A percentile compares a stretch with the other conserved stretches of the same genome.
These are phyloP conservation scores for Zymoseptoria pseudotritici DNA, from an alignment of 2,329 filamentous ascomycete genomes.

Conservation along the genomic window DNA sequence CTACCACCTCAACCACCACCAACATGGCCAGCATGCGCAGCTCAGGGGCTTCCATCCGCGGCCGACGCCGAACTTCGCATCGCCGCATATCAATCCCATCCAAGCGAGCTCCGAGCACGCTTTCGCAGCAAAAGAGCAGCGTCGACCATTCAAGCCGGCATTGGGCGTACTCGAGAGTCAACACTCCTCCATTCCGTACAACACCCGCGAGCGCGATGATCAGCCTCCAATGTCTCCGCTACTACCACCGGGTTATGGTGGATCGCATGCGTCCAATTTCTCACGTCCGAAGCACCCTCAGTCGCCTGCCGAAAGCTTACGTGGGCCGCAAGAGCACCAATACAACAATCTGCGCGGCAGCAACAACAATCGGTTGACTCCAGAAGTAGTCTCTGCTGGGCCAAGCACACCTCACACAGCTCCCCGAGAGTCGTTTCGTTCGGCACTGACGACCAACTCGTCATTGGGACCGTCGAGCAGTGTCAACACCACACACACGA, in stretches of 20 bases:
- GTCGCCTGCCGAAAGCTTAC: constrained; percentile 22
- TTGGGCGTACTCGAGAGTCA: constrained; percentile 21
- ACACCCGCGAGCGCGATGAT: constrained; percentile 1
- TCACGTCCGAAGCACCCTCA: constrained; percentile 12
- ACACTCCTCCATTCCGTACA: constrained; percentile 5
- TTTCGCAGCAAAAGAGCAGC: constrained; percentile 25
- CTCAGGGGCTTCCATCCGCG: constrained; percentile 26
- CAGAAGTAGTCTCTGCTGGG: constrained; percentile 3
- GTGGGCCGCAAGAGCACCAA: constrained; percentile 17
- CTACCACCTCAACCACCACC: constrained; percentile 10
- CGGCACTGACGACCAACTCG: constrained; percentile 52
- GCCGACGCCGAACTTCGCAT: constrained; percentile 19
- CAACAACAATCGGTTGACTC: constrained; percentile 14
- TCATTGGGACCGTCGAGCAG: constrained; percentile 49
- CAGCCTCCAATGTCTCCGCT: constrained; percentile 19
- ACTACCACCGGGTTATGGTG: constrained; percentile 14
- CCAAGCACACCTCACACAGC: constrained; percentile 31
- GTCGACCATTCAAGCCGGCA: constrained; percentile 23
- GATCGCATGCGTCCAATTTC: neutral
- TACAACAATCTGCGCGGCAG: constrained; percentile 21
- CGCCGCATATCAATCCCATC: constrained; percentile 23
- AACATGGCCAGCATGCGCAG: constrained; percentile 8
- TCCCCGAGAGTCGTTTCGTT: constrained; percentile 52
- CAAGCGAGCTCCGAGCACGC: constrained; percentile 30
- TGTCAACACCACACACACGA: constrained; percentile 72